Percentiles rank a stretch among this genome's conserved stretches.
These are phyloP conservation scores for Entomortierella chlamydospora DNA, from an alignment of 192 early-diverging fungal genomes.

Conservation along the genomic window DNA sequence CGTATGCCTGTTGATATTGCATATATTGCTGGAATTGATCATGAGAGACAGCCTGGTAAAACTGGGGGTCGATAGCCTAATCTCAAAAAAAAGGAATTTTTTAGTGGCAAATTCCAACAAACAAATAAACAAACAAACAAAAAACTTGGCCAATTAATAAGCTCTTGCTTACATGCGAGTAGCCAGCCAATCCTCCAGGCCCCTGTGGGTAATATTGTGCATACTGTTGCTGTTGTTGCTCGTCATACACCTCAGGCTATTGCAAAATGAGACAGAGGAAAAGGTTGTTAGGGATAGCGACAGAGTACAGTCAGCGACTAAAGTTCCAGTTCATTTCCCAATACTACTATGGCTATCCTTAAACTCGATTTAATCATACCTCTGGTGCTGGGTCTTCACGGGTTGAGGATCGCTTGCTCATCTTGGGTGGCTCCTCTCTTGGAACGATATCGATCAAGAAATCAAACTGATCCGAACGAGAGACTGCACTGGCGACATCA, in stretches of 20 bases:
- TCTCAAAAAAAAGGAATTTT: background rate
- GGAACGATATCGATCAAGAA: slow-evolving; percentile 99
- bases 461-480: slow-evolving; percentile 93
- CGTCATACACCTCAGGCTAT: slow-evolving; percentile 30
- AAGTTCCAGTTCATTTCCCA: no score
- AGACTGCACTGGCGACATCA: slow-evolving; percentile 91
- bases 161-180: slow-evolving; percentile 17
- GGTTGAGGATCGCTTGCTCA: slow-evolving; percentile 7
- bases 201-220: slow-evolving; percentile 44
- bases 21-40: slow-evolving; percentile 53
- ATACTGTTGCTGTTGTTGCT: slow-evolving; percentile 40
- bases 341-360: no score
- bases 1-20: slow-evolving; percentile 47
- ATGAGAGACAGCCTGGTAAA: slow-evolving; percentile 46
- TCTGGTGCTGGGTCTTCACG: slow-evolving; percentile 26
- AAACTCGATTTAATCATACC: background rate
- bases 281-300: no score
- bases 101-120: background rate
- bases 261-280: background rate
- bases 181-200: slow-evolving; percentile 36
- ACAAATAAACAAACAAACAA: background rate
- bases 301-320: no score
- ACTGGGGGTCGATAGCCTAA: slow-evolving; percentile 36
- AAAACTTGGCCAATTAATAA: background rate
- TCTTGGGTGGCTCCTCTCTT: slow-evolving; percentile 74